phyloP scores from a whole-genome alignment of 228 moss, liverwort and hornwort genomes.

The Sphagnum fallax region DNA sequence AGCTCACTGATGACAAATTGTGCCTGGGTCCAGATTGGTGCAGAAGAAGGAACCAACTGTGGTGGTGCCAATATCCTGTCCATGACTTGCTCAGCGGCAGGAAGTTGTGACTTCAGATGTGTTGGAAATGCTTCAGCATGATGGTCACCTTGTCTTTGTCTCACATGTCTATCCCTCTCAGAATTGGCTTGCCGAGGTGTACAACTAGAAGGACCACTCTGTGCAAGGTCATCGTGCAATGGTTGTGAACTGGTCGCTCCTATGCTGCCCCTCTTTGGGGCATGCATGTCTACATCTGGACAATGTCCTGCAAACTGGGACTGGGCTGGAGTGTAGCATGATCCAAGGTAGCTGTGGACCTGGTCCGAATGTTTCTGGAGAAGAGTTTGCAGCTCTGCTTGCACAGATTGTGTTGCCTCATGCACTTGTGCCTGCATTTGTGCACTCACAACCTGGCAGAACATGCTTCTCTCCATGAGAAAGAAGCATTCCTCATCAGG shows the following conservation, averaged over 20 bases:
- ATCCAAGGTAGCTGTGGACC: conserved; percentile 30
- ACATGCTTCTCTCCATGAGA: too few relatives aligned
- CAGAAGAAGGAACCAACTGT: conserved; percentile 24
- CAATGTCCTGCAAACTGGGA: conserved; percentile 19
- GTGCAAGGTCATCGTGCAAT: conserved; percentile 16
- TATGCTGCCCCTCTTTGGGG: conserved; percentile 20
- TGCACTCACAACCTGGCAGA: conserved; percentile 24
- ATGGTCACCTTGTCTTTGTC: conserved; percentile 18
- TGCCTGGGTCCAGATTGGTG: conserved; percentile 37
- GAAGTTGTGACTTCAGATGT: neutral
- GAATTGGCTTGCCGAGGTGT: conserved; percentile 19
- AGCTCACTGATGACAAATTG: conserved; percentile 54
- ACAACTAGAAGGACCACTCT: conserved; percentile 25
- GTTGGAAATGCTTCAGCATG: conserved; percentile 16
- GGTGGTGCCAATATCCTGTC: conserved; percentile 44
- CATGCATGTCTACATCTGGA: conserved; percentile 13
- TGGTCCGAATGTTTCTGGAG: conserved; percentile 34
- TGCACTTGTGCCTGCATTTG: conserved; percentile 50
- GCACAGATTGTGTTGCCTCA: conserved; percentile 33
- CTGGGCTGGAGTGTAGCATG: conserved; percentile 8
- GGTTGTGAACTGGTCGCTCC: conserved; percentile 13
- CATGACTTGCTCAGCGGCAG: conserved; percentile 20
- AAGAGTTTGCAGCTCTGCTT: conserved; percentile 36
- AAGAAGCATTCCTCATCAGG: neutral
- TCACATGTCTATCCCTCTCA: conserved; percentile 23